phyloP scores from a whole-genome alignment of 1,139 yeast genomes.

The Debaryomycetaceae sp. region DNA sequence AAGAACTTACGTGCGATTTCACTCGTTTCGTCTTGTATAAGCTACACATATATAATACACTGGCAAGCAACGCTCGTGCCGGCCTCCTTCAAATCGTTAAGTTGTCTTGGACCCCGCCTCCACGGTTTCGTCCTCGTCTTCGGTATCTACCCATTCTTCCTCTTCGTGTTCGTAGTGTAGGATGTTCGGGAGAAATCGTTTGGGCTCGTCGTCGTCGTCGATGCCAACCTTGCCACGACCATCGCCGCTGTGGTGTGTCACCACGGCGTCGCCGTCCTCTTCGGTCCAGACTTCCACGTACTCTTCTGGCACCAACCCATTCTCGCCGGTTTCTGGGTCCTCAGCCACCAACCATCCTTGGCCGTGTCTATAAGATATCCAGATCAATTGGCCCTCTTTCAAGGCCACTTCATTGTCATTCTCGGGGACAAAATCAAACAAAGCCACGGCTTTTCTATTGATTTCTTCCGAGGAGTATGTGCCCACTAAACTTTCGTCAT shows the following conservation, averaged over 20 bases:
- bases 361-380: conserved; percentile 89
- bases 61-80: no score
- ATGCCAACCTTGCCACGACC: conserved; percentile 4
- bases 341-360: conserved; percentile 98
- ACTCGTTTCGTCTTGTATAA: no score
- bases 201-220: conserved; percentile 33
- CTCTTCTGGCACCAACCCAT: conserved; percentile 95
- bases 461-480: conserved; percentile 30
- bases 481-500: conserved; percentile 15
- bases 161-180: conserved; percentile 16
- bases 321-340: conserved; percentile 70
- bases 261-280: conserved; percentile 13
- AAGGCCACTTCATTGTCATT: conserved; percentile 87
- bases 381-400: conserved; percentile 75
- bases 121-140: conserved; percentile 4
- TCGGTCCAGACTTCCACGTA: conserved; percentile 63
- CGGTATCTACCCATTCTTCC: conserved; percentile 6
- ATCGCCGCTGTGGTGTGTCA: no score
- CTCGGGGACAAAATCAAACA: conserved; percentile 88
- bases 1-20: no score
- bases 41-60: no score
- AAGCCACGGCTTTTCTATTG: conserved; percentile 66
- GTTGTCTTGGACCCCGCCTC: no score
- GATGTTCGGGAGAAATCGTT: conserved; percentile 44
- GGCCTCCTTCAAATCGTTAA: no score